phyloP scores from a whole-genome alignment of 1,284 basidiomycete genomes.

The Ustanciosporium gigantosporum region DNA sequence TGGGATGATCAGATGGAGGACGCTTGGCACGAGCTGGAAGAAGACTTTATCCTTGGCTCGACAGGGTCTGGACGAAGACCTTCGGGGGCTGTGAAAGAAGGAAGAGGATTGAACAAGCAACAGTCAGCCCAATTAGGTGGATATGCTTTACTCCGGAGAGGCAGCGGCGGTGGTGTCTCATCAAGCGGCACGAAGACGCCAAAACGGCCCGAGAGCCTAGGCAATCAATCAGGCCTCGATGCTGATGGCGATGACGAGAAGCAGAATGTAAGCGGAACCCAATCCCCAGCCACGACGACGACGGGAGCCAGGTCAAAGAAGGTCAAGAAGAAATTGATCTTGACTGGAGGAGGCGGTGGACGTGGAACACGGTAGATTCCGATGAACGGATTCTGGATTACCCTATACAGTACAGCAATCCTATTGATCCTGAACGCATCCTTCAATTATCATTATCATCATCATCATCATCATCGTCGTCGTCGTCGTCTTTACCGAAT shows the following conservation, averaged over 20 bases:
- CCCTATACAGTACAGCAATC: no score
- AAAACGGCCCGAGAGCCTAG: neutral
- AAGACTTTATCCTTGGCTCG: conserved; percentile 51
- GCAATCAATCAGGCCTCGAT: neutral
- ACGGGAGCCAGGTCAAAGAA: conserved; percentile 10
- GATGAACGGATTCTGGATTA: no score
- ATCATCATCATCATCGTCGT: no score
- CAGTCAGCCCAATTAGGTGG: no score
- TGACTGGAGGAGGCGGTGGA: conserved; percentile 52
- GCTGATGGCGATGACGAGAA: neutral
- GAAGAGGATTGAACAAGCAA: conserved; percentile 22
- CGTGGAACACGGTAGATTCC: conserved; percentile 34
- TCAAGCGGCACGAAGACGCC: neutral
- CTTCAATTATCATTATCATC: no score
- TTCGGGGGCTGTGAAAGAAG: conserved; percentile 12
- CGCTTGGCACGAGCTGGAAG: conserved; percentile 58
- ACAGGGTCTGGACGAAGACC: conserved; percentile 18
- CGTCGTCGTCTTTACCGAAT: no score
- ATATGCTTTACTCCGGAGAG: no score
- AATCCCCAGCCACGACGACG: neutral
- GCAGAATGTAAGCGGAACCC: neutral
- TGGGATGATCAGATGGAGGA: conserved; percentile 53
- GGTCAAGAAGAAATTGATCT: conserved; percentile 56
- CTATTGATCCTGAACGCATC: no score
- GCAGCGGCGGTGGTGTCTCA: neutral